Base-by-base conservation (phyloP, 371 early-diverging fungal genomes). In the Fennellomyces sp. region DNA sequence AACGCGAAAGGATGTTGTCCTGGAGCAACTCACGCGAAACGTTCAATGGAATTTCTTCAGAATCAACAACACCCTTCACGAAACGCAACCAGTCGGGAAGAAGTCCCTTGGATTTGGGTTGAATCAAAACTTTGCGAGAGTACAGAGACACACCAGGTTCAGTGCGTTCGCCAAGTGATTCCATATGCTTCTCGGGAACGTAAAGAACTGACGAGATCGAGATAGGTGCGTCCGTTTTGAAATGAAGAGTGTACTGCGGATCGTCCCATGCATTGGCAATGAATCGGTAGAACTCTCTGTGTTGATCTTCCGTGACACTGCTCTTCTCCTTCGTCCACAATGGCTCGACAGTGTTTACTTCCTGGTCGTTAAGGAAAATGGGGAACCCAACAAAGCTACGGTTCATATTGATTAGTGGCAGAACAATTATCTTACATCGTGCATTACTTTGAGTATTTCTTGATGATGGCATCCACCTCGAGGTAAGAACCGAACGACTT, bases 11-110 rank as follows among this genome's bases (percentile, higher is more conserved):
- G 15, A 87, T 83, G 39, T 93, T 90, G 54, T 97, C 93, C 71
- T 99, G 99, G 17, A 99, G 72, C 29, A 97, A 81, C 74, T 99
- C 99, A 62, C 99, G 92, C 19, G 97, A 97, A 13, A 99, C 92
- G 65, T 97, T 98, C 63, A 99, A 78, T 4, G 99, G 98, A 62
- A 99, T 84, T 71, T 99, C 99, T 70, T 96, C 96, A 12, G 93
- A 92, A 69, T 97, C 96, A 12, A 99, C 93, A 26, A 98, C 91
- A 50, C 98, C 97, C 76, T 91, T 90, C 52, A 92, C 78, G 53
- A 93, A 93, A 13, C 89, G 85, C 54, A 92, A 76, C 82, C 85
- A 96, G 58, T 81, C 86, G 29, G 91, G 97, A 61, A 91, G 77
- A 50, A 94, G 84, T 39, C 85, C 82, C 52, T 81, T 82, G 21